These are phyloP conservation scores for Geotrichum cucujoidarum DNA, from an alignment of 1,139 yeast species.

Conservation along the genomic window DNA sequence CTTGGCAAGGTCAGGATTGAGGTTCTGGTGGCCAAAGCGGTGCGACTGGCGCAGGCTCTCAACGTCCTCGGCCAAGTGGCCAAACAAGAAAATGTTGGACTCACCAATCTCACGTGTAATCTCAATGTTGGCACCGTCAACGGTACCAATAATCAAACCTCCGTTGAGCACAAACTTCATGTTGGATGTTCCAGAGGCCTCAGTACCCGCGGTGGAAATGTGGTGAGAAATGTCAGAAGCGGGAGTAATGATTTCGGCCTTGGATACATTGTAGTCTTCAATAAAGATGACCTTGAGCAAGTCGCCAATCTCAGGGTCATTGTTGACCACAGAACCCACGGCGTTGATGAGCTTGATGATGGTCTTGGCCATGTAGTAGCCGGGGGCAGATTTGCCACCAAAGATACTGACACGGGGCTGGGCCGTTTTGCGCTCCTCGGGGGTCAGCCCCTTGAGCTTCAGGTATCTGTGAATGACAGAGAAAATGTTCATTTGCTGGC, in stretches of 20 bases:
- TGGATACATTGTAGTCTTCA: constrained; percentile 90
- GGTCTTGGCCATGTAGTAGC: constrained; percentile 90
- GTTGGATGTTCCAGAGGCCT: constrained; percentile 93
- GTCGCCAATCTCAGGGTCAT: constrained; percentile 67
- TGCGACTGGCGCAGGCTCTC: constrained; percentile 79
- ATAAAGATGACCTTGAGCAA: constrained; percentile 79
- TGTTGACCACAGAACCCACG: constrained; percentile 76
- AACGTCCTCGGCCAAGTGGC: constrained; percentile 84
- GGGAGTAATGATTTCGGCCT: constrained; percentile 86
- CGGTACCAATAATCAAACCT: constrained; percentile 91
- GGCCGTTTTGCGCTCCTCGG: constrained; percentile 61
- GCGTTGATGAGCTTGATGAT: constrained; percentile 80
- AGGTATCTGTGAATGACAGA: constrained; percentile 83
- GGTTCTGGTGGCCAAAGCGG: constrained; percentile 44
- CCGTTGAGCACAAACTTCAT: constrained; percentile 95
- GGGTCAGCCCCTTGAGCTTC: constrained; percentile 62
- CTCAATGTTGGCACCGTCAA: constrained; percentile 95
- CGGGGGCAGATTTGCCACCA: constrained; percentile 97
- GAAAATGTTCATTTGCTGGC: constrained; percentile 89
- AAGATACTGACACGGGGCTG: constrained; percentile 75
- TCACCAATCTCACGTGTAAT: constrained; percentile 91
- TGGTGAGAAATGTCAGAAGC: constrained; percentile 91
- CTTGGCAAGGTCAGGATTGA: constrained; percentile 49
- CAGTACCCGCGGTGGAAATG: constrained; percentile 97
- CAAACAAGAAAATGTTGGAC: constrained; percentile 86